Evolutionary conservation across 2,329 filamentous ascomycete genomes (phyloP), one percentile per base, ranked within the genome.

Genomic region (Pseudocercospora ulei): DNA sequence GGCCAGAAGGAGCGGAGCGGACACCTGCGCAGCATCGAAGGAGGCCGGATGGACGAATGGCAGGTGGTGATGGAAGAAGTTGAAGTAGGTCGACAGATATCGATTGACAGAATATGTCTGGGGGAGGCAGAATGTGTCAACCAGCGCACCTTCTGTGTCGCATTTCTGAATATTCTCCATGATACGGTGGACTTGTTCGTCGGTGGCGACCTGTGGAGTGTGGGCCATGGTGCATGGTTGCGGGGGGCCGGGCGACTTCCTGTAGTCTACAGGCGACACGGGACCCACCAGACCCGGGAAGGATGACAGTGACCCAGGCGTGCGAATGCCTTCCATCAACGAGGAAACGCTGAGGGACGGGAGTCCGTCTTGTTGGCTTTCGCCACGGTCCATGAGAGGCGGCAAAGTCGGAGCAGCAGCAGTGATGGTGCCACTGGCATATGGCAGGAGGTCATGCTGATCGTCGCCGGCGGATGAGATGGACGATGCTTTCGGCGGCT

Each of bases 1-100:
- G 0, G 87, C 85, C 27, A 96, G 72, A 19, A 98, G 68, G 5
- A 98, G 69, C 12, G 90, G 80, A 7, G 88, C 80, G 29, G 88
- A 84, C 3, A 82, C 75, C 50, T 80, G 72, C 3, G 81, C 80
- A 3, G 87, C 83, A 48, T 78, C 75, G 65, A 96, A 96, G 0
- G 90, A 92, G 9, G 83, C 76, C 28, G 88, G 87, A 58, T 98
- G 90, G 59, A 98, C 65, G 67, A 98, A 96, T 1, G 90, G 90
- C 57, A 96, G 66, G 58, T 98, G 90, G 56, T 94, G 90, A 59
- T 98, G 90, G 65, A 96, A 98, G 55, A 95, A 70, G 59, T 83
- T 86, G 63, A 96, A 98, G 69, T 96, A 98, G 1, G 88, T 94
- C 44, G 86, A 83, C 47, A 98, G 69, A 62, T 94, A 94, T 47